Base-by-base conservation (phyloP, 495 filamentous ascomycete species). In the Podospora anserina region DNA sequence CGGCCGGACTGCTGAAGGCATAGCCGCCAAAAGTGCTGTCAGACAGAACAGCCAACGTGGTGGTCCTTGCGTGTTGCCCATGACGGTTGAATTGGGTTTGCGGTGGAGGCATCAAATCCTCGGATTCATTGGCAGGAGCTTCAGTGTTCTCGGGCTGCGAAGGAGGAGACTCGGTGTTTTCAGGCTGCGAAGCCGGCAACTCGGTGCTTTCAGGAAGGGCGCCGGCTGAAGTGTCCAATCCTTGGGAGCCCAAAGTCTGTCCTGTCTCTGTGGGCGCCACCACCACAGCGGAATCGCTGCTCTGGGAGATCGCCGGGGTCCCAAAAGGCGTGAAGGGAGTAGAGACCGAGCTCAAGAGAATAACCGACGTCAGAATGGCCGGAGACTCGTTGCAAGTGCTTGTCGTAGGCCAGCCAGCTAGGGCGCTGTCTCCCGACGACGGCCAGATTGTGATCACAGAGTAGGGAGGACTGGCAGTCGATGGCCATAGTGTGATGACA, bases 371-470 rank as follows among this genome's bases (percentile, higher is more conserved):
- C 56, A 9, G 2, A 9, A 20, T 6, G 20, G 56, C 19, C 56
- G 56, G 13, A 5, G 56, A 7, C 9, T 62, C 26, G 23, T 2
- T 32, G 9, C 60, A 62, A 34, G 30, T 28, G 30, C 19, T 28
- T 59, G 56, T 20, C 7, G 59, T 20, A 61, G 7, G 59, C 26
- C n/a, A 28, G 9, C 32, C 27, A 7, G 34, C 11, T 18, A 39
- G 32, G 32, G 67, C 67, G 4, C 23, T 72, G 20, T 63, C 63
- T 3, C 1, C 63, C 19, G 63, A 27, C 18, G 59, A 30, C 53
- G 71, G 68, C 71, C 71, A 73, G 15, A 73, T 64, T 27, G 71
- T 73, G 15, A 70, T 64, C 28, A 64, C 71, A 16, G 71, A 73
- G 9, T 49, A 49, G 39, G 39, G 39, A 49, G 27, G 20, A 26